phyloP scores from a whole-genome alignment of 805 yeast species.

The Maudiozyma pseudohumilis region DNA sequence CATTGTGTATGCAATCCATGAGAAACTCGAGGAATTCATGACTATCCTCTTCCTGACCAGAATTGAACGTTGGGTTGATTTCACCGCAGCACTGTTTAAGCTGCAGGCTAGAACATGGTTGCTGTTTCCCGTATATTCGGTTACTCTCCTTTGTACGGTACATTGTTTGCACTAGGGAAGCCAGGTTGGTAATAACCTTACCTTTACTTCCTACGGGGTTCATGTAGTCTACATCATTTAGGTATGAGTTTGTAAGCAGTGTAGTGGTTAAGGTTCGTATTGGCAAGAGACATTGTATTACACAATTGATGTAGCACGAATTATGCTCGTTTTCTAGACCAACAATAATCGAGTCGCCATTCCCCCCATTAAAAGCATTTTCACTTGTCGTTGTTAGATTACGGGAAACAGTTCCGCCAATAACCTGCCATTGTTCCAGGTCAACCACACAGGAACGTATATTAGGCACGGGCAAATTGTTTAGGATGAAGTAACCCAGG shows the following conservation, averaged over 20 bases:
- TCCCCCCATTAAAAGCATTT: neutral
- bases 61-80: conserved; percentile 65
- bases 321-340: conserved; percentile 81
- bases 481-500: neutral
- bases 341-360: conserved; percentile 36
- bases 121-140: neutral
- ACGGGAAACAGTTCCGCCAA: neutral
- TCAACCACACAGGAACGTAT: neutral
- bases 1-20: conserved; percentile 86
- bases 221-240: neutral
- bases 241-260: conserved; percentile 1
- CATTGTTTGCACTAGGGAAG: conserved; percentile 47
- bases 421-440: neutral
- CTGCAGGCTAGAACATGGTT: conserved; percentile 15
- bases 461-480: neutral
- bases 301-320: conserved; percentile 87
- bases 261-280: conserved; percentile 48
- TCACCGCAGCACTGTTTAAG: conserved; percentile 64
- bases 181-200: conserved; percentile 55
- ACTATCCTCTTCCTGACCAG: conserved; percentile 83
- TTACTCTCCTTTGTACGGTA: conserved; percentile 29
- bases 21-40: conserved; percentile 86
- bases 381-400: neutral
- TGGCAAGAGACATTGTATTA: conserved; percentile 76
- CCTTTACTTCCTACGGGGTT: neutral